These are phyloP conservation scores for Populus ilicifolia DNA, from an alignment of 345 rosid genomes.

Conservation along the genomic window DNA sequence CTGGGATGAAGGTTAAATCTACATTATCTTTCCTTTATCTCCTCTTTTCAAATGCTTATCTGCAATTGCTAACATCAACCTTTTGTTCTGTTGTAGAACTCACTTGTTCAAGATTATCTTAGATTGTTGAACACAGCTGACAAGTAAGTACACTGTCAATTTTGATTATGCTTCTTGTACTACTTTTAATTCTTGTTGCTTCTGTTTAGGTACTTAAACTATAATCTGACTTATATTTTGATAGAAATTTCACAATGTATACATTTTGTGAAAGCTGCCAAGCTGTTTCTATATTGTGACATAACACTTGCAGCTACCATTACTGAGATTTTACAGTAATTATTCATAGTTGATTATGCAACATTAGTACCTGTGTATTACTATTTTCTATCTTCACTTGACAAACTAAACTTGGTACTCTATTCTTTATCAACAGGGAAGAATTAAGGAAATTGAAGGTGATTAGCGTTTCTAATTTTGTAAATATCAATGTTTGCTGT, in stretches of 20 bases:
- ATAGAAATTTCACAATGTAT: no score
- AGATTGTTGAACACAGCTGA: slow-evolving; percentile 57
- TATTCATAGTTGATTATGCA: no score
- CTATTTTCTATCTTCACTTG: not conserved
- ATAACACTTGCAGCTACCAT: no score
- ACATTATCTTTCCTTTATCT: not conserved
- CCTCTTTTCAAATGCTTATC: not conserved
- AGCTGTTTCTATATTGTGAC: no score
- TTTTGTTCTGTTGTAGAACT: slow-evolving; percentile 8
- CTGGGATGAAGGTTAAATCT: no score
- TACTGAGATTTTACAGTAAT: no score
- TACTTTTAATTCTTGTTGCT: no score
- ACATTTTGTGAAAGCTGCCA: no score
- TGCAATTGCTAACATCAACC: not conserved
- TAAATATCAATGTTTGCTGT: not conserved
- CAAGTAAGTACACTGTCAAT: slow-evolving; percentile 45
- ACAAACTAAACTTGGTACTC: not conserved
- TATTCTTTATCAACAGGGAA: slow-evolving; percentile 39
- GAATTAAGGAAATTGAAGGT: slow-evolving; percentile 76
- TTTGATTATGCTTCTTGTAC: no score
- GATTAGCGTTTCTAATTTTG: slow-evolving; percentile 11
- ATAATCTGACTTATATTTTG: no score
- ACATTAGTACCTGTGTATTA: not conserved
- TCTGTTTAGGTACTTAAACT: no score
- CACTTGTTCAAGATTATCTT: slow-evolving; percentile 52